These are phyloP conservation scores for Pyrenula massariospora DNA, from an alignment of 495 filamentous ascomycete species.

Conservation along the genomic window DNA sequence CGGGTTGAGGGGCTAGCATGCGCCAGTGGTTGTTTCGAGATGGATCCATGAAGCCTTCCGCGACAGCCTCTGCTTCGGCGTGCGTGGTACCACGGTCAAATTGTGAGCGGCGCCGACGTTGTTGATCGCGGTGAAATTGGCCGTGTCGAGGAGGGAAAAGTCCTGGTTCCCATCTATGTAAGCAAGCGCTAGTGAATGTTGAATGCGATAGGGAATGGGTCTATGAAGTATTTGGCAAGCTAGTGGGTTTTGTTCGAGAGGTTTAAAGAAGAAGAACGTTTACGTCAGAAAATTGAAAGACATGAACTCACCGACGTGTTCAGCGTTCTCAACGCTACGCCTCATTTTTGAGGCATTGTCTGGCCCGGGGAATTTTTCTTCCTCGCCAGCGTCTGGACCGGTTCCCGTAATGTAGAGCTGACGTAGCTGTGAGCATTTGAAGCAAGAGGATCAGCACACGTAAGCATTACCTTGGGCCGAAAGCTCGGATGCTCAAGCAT, in stretches of 20 bases:
- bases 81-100: slow-evolving; percentile 51
- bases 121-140: slow-evolving; percentile 62
- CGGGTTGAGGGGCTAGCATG: neutral
- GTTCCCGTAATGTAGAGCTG: slow-evolving; percentile 36
- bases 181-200: neutral
- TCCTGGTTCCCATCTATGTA: slow-evolving; percentile 31
- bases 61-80: slow-evolving; percentile 17
- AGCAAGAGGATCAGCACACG: slow-evolving; percentile 1
- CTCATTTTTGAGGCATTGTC: slow-evolving; percentile 81
- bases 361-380: slow-evolving; percentile 62
- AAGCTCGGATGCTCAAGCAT: slow-evolving; percentile 76
- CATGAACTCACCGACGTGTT: slow-evolving; percentile 59
- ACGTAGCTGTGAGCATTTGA: neutral
- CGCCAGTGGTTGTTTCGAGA: neutral
- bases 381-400: slow-evolving; percentile 34
- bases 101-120: slow-evolving; percentile 64
- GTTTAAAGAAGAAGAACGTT: too few species aligned
- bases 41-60: slow-evolving; percentile 10
- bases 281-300: too few species aligned
- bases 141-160: slow-evolving; percentile 62
- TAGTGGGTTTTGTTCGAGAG: too few species aligned
- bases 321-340: slow-evolving; percentile 72
- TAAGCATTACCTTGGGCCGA: slow-evolving; percentile 60
- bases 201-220: too few species aligned
- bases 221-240: too few species aligned